These are phyloP conservation scores for Rosa multiflora DNA, from an alignment of 306 rosid genomes.

Conservation along the genomic window DNA sequence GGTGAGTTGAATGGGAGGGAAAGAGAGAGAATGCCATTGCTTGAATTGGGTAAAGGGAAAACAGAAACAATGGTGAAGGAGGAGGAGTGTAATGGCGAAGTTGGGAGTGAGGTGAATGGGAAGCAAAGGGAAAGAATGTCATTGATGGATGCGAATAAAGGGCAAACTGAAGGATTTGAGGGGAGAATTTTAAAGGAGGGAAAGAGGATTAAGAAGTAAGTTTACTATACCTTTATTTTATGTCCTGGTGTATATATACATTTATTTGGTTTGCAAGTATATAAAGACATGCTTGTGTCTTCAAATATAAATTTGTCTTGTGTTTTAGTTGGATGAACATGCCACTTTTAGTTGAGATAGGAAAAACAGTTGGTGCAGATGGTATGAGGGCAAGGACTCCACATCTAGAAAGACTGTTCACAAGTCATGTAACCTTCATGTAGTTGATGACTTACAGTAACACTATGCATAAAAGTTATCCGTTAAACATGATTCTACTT, in stretches of 20 bases:
- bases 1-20: constrained; percentile 38
- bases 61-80: constrained; percentile 35
- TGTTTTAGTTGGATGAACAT: background rate
- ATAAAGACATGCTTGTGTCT: background rate
- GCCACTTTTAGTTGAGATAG: background rate
- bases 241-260: background rate
- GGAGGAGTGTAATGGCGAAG: constrained; percentile 27
- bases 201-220: constrained; percentile 60
- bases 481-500: background rate
- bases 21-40: constrained; percentile 60
- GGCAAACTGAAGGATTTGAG: constrained; percentile 32
- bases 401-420: background rate
- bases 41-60: constrained; percentile 42
- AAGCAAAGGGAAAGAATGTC: constrained; percentile 61
- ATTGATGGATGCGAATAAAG: constrained; percentile 42
- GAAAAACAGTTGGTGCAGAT: background rate
- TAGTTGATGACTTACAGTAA: background rate
- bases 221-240: background rate
- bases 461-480: background rate
- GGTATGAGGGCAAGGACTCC: background rate
- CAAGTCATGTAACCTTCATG: background rate
- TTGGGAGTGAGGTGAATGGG: constrained; percentile 39
- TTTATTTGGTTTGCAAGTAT: constrained; percentile 1
- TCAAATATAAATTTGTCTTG: background rate
- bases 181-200: constrained; percentile 42